A percentile compares a stretch with the other conserved stretches of the same genome.
These are phyloP conservation scores for Fusarium paranaense DNA, from an alignment of 2,329 filamentous ascomycete species.

Conservation along the genomic window DNA sequence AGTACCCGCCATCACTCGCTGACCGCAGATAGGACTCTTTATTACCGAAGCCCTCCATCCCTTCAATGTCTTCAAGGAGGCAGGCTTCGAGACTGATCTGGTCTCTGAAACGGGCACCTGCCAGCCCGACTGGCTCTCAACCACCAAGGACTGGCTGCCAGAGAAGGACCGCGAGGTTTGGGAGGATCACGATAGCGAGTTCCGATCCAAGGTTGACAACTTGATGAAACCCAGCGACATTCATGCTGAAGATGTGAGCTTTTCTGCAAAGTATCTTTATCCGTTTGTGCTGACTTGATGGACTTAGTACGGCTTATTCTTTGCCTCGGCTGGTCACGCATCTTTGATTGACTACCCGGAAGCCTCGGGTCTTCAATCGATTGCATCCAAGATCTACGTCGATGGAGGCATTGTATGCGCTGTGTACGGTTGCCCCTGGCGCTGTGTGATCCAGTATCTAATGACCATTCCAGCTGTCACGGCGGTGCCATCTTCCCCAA, in stretches of 20 bases:
- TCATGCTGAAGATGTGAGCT: conserved; percentile 30
- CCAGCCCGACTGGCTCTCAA: background rate
- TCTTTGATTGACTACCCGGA: background rate
- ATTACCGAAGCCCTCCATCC: background rate
- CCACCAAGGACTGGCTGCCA: background rate
- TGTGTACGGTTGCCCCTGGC: background rate
- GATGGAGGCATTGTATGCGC: background rate
- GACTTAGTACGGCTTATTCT: conserved; percentile 33
- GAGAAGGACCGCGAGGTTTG: conserved; percentile 38
- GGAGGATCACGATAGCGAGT: conserved; percentile 55
- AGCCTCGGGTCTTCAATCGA: background rate
- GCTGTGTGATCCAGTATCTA: background rate
- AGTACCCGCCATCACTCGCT: background rate
- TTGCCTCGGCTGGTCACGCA: conserved; percentile 9
- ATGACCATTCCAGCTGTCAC: background rate
- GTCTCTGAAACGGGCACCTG: background rate
- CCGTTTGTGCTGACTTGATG: background rate
- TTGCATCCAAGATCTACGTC: background rate
- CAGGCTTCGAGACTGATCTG: background rate
- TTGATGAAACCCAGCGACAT: conserved; percentile 50
- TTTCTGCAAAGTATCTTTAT: too few species aligned
- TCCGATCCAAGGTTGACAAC: conserved; percentile 58
- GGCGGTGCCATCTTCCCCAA: background rate
- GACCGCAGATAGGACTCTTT: background rate
- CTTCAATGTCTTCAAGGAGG: background rate